Evolutionary conservation across 192 early-diverging fungal genomes (phyloP), one percentile per base, ranked within the genome.

Genomic region (Phlyctochytrium planicorne): DNA sequence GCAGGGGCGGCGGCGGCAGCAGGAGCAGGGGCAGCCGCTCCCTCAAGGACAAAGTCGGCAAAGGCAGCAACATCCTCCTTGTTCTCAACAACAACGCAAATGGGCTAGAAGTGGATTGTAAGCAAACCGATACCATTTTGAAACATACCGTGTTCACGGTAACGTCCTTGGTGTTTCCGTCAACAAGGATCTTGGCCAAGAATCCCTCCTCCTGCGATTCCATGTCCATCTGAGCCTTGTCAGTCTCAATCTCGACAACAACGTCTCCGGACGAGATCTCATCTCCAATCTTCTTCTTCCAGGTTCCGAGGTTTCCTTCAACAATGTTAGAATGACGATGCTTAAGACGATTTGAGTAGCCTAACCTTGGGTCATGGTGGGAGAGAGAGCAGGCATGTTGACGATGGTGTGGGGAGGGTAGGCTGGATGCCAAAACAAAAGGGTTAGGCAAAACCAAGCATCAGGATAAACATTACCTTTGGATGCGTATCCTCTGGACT

Each of bases 161-260:
- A 63, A 99, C 82, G 71, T 98, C 94, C 88, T 99, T 97, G 64
- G 86, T 81, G 34, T 93, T 93, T 36, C 63, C 47, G 37, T 72
- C 63, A 67, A 90, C 77, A 75, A 99, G 83, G 69, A 97, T 91
- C 88, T 97, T 94, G 74, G 93, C 97, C 56, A 99, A 73, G 63
- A 88, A 92, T 23, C 97, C 97, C 69, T 99, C 97, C 67, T 99
- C 97, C 79, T 97, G 95, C 68, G 92, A 95, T 77, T 99, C 97
- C 63, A 99, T 94, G 73, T 99, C 97, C 94, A 99, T 97, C 77
- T 94, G 91, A 14, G 97, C 97, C 90, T 99, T 99, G 75, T 99
- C 97, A 30, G 97, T 99, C 76, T 99, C 97, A 63, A 99, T 94
- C 77, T 96, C 96, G 27, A 95, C 87, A 37, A 98, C 77, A 35